phyloP scores from a whole-genome alignment of 2,329 filamentous ascomycete genomes.

The Diplocarpon rosae region DNA sequence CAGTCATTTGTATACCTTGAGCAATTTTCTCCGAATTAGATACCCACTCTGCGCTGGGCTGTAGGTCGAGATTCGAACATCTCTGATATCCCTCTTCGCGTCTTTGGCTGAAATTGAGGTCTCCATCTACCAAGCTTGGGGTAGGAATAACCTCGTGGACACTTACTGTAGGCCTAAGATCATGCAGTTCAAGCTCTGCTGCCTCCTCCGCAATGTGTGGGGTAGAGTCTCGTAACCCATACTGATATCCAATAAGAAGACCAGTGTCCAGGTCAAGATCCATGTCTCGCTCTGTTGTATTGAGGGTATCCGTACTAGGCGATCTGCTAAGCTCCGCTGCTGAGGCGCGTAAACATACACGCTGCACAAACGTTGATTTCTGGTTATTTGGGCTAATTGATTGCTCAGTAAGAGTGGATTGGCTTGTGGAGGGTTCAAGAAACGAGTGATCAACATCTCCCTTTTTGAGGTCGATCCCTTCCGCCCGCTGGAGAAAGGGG shows the following conservation, averaged over 20 bases:
- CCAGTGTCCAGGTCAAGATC: neutral
- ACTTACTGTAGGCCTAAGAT: neutral
- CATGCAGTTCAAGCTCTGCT: neutral
- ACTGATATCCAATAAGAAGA: neutral
- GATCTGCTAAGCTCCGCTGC: too few relatives aligned
- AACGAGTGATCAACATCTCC: too few relatives aligned
- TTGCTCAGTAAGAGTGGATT: too few relatives aligned
- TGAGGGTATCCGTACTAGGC: neutral
- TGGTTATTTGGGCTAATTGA: too few relatives aligned
- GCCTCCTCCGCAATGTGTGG: neutral
- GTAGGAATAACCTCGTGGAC: neutral
- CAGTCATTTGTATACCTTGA: conserved; percentile 13
- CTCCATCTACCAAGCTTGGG: conserved; percentile 5
- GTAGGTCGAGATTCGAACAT: neutral
- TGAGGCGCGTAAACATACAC: too few relatives aligned
- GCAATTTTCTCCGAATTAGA: conserved; percentile 2
- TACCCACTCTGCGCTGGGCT: neutral
- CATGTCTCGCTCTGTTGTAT: too few relatives aligned
- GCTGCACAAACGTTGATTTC: too few relatives aligned
- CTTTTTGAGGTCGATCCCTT: too few relatives aligned
- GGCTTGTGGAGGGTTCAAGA: too few relatives aligned
- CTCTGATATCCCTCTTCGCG: conserved; percentile 5
- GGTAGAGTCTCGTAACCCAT: neutral
- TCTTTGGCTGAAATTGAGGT: conserved; percentile 7
- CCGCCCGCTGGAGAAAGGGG: too few relatives aligned